Conservation (phyloP, 352 stramenopile genomes). For the Globisporangium canariense region DNA sequence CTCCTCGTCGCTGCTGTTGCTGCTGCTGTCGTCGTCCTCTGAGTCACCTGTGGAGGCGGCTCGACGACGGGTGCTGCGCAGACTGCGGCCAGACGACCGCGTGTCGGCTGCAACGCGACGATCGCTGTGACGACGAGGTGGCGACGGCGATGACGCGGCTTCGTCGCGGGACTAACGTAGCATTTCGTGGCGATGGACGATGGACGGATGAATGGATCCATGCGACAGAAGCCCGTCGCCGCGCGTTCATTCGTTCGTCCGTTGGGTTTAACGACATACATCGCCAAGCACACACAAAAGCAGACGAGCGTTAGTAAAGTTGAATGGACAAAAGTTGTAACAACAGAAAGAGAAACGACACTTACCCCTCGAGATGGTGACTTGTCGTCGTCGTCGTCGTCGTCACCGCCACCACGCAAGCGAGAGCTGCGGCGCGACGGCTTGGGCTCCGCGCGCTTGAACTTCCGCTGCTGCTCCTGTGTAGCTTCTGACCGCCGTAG, state of each 20-base stretch:
- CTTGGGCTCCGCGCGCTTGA: constrained; percentile 1
- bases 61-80: not conserved
- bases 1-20: not conserved
- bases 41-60: not conserved
- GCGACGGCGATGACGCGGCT: constrained; percentile 6
- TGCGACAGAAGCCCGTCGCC: not conserved
- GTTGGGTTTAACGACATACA: constrained; percentile 2
- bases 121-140: constrained; percentile 10
- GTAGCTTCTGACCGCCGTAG: not conserved
- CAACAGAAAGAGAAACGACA: not conserved
- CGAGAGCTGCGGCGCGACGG: constrained; percentile 16
- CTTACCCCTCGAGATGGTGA: constrained; percentile 3
- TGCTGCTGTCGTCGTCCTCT: not conserved
- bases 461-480: not conserved
- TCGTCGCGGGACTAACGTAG: not conserved
- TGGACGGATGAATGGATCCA: not conserved
- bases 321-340: not conserved
- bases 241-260: not conserved
- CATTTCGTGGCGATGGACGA: not conserved
- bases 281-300: not conserved
- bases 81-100: constrained; percentile 1
- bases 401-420: constrained; percentile 3
- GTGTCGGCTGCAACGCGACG: constrained; percentile 15
- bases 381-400: constrained; percentile 6
- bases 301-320: not conserved